Evolutionary conservation across 352 stramenopile genomes (phyloP).

Genomic region (Pythium sukuiense): DNA sequence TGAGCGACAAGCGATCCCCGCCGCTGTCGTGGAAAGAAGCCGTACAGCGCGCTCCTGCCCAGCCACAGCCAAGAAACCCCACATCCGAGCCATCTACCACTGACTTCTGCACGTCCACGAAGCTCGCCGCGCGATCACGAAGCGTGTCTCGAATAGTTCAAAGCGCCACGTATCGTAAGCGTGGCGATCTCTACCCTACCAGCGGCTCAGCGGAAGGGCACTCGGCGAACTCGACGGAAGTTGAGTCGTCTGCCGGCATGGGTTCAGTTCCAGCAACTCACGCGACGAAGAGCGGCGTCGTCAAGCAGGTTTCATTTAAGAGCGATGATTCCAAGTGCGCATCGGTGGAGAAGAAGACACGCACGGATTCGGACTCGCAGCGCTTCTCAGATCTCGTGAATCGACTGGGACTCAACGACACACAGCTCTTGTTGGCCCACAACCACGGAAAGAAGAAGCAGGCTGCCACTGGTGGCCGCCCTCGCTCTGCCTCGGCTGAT

Average conservation of each 20-base stretch:
- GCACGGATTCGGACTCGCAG: constrained; percentile 23
- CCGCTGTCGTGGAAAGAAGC: constrained; percentile 46
- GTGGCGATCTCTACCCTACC: constrained; percentile 23
- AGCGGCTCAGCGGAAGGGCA: not conserved
- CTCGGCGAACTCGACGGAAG: not conserved
- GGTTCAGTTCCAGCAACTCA: not conserved
- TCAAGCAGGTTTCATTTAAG: constrained; percentile 32
- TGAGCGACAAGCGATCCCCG: constrained; percentile 11
- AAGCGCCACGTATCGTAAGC: constrained; percentile 33
- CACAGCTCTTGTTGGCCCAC: constrained; percentile 27
- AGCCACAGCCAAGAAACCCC: constrained; percentile 20
- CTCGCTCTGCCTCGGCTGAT: constrained; percentile 34
- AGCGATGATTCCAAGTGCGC: not conserved
- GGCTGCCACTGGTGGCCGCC: constrained; percentile 16
- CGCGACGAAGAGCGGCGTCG: constrained; percentile 7
- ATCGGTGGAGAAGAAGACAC: constrained; percentile 20
- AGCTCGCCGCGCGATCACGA: constrained; percentile 36
- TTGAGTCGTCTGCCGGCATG: not conserved
- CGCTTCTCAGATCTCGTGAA: constrained; percentile 31
- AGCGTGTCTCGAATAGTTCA: constrained; percentile 39
- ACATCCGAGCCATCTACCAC: constrained; percentile 4
- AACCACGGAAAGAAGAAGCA: constrained; percentile 19
- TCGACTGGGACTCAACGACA: constrained; percentile 30
- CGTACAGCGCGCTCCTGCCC: constrained; percentile 30
- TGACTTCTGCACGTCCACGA: constrained; percentile 26